Percentiles rank a stretch among this genome's conserved stretches.
Evolutionary conservation across 2,329 filamentous ascomycete genomes (phyloP).

Genomic region (Diaporthe ilicicola): DNA sequence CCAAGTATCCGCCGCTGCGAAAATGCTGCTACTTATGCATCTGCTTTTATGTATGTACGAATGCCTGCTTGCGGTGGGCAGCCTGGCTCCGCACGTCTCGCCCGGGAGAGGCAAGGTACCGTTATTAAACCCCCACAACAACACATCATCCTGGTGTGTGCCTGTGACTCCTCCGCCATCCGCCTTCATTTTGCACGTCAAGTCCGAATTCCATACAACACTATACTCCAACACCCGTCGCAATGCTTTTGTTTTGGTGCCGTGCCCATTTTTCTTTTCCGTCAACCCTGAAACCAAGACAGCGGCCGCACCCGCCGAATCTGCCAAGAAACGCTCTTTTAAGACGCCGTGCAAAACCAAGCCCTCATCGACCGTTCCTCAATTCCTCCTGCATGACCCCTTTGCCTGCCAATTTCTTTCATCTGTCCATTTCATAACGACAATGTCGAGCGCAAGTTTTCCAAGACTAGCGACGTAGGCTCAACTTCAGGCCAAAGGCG

Average conservation of each 20-base stretch:
- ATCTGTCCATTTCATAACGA: constrained; percentile 11
- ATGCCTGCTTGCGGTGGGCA: background rate
- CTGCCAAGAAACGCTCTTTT: constrained; percentile 21
- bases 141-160: background rate
- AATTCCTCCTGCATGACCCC: background rate
- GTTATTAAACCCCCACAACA: background rate
- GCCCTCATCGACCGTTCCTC: background rate
- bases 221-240: constrained; percentile 34
- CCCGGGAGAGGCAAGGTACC: background rate
- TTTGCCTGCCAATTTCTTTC: background rate
- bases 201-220: constrained; percentile 28
- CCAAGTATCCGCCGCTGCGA: background rate
- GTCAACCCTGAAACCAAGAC: constrained; percentile 29
- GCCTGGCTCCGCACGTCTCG: background rate
- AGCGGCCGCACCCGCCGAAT: constrained; percentile 22
- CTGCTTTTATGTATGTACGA: constrained; percentile 2
- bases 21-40: background rate
- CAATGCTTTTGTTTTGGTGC: constrained; percentile 33
- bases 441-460: constrained; percentile 2
- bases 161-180: background rate
- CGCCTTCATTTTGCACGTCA: constrained; percentile 3
- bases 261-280: constrained; percentile 22
- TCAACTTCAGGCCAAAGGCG: constrained; percentile 13
- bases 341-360: constrained; percentile 27
- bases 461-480: constrained; percentile 6